phyloP scores from a whole-genome alignment of 352 stramenopile species.

The Globisporangium splendens region DNA sequence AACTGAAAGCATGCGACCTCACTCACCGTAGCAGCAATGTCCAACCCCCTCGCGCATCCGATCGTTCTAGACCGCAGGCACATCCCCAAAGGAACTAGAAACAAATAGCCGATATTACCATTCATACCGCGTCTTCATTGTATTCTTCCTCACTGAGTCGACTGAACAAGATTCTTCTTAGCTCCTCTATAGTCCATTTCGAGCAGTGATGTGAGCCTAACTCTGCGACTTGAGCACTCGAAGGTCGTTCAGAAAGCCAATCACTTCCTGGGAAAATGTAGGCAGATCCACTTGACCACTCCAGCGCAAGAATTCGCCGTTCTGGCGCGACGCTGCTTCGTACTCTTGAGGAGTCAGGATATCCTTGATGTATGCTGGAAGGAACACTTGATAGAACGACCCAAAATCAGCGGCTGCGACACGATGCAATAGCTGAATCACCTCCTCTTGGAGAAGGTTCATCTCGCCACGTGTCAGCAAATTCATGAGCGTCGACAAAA shows the following conservation, averaged over 20 bases:
- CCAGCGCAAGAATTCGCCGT: constrained; percentile 66
- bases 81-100: no score
- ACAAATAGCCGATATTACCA: no score
- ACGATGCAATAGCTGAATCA: constrained; percentile 64
- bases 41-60: no score
- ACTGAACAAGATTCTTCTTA: no score
- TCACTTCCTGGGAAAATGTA: constrained; percentile 69
- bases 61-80: no score
- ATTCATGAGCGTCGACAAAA: constrained; percentile 76
- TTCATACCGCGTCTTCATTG: no score
- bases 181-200: no score
- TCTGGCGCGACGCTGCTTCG: constrained; percentile 42
- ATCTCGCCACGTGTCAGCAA: constrained; percentile 74
- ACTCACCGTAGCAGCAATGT: no score
- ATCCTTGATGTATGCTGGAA: constrained; percentile 58
- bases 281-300: constrained; percentile 71
- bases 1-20: no score
- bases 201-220: constrained; percentile 8
- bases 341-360: constrained; percentile 54
- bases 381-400: constrained; percentile 73
- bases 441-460: constrained; percentile 76
- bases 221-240: constrained; percentile 70
- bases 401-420: constrained; percentile 70
- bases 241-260: constrained; percentile 73
- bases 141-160: no score